phyloP scores from a whole-genome alignment of 805 yeast species.

The Schwanniomyces polymorphus region DNA sequence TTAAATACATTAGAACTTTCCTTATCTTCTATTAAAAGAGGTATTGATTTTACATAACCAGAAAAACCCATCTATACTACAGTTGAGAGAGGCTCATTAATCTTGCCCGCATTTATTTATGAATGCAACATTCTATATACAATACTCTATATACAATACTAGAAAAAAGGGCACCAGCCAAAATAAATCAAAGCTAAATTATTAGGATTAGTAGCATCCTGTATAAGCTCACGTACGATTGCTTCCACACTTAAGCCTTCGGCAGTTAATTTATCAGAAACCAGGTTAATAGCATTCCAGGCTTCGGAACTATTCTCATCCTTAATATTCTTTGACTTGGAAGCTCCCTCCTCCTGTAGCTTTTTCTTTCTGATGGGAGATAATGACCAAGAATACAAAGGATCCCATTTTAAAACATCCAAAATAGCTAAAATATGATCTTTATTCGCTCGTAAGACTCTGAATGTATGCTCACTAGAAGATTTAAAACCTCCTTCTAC shows the following conservation, averaged over 20 bases:
- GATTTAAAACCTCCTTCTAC: conserved; percentile 72
- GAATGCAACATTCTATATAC: neutral
- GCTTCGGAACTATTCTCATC: conserved; percentile 68
- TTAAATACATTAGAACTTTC: conserved; percentile 9
- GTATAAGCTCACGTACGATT: conserved; percentile 74
- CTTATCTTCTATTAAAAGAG: conserved; percentile 18
- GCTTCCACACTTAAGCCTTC: conserved; percentile 80
- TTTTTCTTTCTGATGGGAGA: conserved; percentile 68
- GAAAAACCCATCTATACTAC: neutral
- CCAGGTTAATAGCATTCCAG: conserved; percentile 71
- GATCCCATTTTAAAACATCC: conserved; percentile 88
- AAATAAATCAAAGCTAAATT: conserved; percentile 74
- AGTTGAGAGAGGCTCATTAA: neutral
- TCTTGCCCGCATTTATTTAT: neutral
- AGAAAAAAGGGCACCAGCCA: conserved; percentile 85
- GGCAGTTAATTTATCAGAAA: conserved; percentile 65
- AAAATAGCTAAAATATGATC: conserved; percentile 77
- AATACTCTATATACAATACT: conserved; percentile 1
- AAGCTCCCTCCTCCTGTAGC: conserved; percentile 44
- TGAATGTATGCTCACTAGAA: conserved; percentile 71
- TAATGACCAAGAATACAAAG: conserved; percentile 86
- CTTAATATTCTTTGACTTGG: conserved; percentile 12
- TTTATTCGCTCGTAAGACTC: conserved; percentile 62
- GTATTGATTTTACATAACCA: conserved; percentile 12
- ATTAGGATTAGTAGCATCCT: conserved; percentile 66